These are phyloP conservation scores for Candida pseudofarinosa DNA, from an alignment of 805 yeast genomes.

Conservation along the genomic window DNA sequence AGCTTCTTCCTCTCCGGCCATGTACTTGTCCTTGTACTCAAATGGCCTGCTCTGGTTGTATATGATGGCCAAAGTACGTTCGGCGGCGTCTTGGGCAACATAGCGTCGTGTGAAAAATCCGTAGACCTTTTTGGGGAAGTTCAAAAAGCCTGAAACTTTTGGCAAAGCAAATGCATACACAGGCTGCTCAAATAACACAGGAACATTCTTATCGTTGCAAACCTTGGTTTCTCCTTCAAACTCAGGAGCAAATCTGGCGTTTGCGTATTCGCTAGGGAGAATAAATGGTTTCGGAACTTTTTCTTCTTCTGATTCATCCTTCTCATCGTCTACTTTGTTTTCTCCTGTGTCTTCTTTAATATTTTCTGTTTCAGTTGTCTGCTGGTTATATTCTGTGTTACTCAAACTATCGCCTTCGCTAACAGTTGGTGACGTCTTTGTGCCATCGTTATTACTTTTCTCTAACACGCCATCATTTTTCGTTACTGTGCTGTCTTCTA, in stretches of 20 bases:
- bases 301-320: constrained; percentile 31
- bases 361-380: neutral
- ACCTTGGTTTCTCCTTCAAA: constrained; percentile 35
- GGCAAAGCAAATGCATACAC: constrained; percentile 72
- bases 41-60: constrained; percentile 54
- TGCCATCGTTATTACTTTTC: neutral
- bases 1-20: constrained; percentile 59
- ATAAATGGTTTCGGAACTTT: constrained; percentile 67
- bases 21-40: constrained; percentile 36
- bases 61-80: constrained; percentile 49
- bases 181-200: constrained; percentile 73
- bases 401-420: neutral
- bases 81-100: constrained; percentile 65
- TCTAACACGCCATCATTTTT: neutral
- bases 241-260: constrained; percentile 58
- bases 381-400: neutral
- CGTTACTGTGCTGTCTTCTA: neutral
- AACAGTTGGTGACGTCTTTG: neutral
- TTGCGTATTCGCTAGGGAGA: constrained; percentile 50
- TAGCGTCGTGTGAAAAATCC: constrained; percentile 72
- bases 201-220: constrained; percentile 36
- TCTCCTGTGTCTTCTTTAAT: neutral
- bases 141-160: constrained; percentile 72
- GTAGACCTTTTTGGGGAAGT: constrained; percentile 70
- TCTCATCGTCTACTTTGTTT: constrained; percentile 3